These are phyloP conservation scores for Coriaria nepalensis DNA, from an alignment of 306 rosid species.

Conservation along the genomic window DNA sequence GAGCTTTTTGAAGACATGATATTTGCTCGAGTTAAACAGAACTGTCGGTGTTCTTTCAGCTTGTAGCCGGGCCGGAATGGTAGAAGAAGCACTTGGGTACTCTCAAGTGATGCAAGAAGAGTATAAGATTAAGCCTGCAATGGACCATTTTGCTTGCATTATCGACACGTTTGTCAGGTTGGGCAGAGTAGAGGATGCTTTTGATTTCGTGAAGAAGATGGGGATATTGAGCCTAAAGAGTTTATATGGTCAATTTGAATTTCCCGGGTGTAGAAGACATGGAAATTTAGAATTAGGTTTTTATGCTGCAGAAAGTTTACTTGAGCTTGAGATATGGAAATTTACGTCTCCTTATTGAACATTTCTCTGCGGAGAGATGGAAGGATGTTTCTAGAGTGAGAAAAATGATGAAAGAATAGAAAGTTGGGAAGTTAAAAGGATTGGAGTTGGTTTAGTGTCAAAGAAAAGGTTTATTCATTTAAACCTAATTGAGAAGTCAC, in stretches of 20 bases:
- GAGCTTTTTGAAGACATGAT: constrained; percentile 77
- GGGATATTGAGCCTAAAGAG: constrained; percentile 55
- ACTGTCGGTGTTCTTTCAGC: constrained; percentile 82
- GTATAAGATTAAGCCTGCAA: constrained; percentile 67
- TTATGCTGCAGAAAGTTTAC: constrained; percentile 58
- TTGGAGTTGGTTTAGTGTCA: constrained; percentile 89
- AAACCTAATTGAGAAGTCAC: constrained; percentile 42
- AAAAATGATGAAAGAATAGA: constrained; percentile 61
- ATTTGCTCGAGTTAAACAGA: constrained; percentile 57
- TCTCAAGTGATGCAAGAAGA: constrained; percentile 68
- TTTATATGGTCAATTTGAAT: constrained; percentile 57
- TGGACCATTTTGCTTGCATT: constrained; percentile 71
- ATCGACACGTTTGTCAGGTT: constrained; percentile 63
- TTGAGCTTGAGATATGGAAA: constrained; percentile 48
- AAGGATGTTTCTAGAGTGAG: constrained; percentile 58
- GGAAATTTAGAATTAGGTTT: constrained; percentile 54
- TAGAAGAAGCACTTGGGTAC: constrained; percentile 50
- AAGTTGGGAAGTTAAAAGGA: constrained; percentile 42
- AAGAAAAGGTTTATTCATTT: constrained; percentile 55
- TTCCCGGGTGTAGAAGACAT: constrained; percentile 59
- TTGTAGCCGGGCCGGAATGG: constrained; percentile 71
- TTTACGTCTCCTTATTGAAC: constrained; percentile 42
- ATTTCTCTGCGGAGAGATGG: constrained; percentile 42
- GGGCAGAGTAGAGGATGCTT: constrained; percentile 63
- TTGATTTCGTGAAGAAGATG: constrained; percentile 46